Base-by-base conservation (phyloP, 2,329 filamentous ascomycete species). In the Neofusicoccum kwambonambiense region DNA sequence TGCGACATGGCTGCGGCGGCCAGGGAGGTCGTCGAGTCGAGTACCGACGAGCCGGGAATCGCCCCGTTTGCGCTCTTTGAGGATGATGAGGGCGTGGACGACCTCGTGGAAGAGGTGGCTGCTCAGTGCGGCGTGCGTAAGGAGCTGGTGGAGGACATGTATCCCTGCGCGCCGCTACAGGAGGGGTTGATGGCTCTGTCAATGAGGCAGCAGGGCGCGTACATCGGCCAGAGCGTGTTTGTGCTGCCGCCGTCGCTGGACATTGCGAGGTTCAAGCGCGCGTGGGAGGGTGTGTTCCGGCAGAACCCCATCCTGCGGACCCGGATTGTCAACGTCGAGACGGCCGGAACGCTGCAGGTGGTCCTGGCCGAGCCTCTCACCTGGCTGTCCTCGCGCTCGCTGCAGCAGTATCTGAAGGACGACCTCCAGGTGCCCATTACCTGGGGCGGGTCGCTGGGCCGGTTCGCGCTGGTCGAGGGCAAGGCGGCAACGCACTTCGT, bases 131-230 rank as follows among this genome's bases (percentile, higher is more conserved):
- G 44, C 3, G 31, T 64, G 31, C 19, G 34, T 22, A 27, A 7
- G 35, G 66, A 49, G 1, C 67, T 71, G 27, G 69, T 78, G 15
- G 81, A 84, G 57, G 84, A 87, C 64, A 72, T 84, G 0, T 87
- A 85, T 62, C 84, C 84, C 1, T 85, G 83, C 73, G 84, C 83
- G 0, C 80, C 83, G 0, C 74, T 85, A 1, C 84, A 87, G 66
- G 83, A 85, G 69, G 83, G 81, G 1, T 77, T 87, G 2, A 81
- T 87, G 76, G 82, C 83, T 0, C 71, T 86, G 3, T 83, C 84
- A 2, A 77, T 79, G 65, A 84, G 83, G 69, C 76, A 81, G 34
- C 77, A 78, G 39, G 83, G 83, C 50, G 80, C 82, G 0, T 87
- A 86, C 47, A 78, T 86, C 1, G 82, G 82, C 44, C 41, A 50